Base-by-base conservation (phyloP, 2,329 filamentous ascomycete species). In the Epichloe uncinata region DNA sequence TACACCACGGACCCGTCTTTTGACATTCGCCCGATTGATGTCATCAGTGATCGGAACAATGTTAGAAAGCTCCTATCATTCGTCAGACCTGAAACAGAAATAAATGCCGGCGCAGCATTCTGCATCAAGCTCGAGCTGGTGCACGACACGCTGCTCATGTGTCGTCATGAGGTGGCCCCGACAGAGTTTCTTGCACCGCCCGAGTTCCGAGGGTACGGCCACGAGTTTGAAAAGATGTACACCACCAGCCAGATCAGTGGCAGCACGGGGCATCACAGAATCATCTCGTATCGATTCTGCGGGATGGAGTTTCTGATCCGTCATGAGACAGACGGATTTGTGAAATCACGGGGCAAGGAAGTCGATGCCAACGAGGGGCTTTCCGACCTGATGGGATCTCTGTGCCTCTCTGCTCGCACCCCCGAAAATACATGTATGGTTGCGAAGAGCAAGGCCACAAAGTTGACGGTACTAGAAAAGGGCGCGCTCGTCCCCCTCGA, bases 41-140 rank as follows among this genome's bases (percentile, higher is more conserved):
- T 75, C 11, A 61, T 75, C 18, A 70, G 66, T 3, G 72, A 74
- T 53, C 60, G 70, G 33, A 73, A 72, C 57, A 73, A 70, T 47
- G 65, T 75, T 47, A 69, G 71, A 33, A 75, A 75, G 56, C 67
- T 75, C 18, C 61, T 75, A 1, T 61, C 62, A 2, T 73, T 75
- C 52, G 52, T 73, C 45, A 58, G 67, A 35, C 62, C 63, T 1
- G 47, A 16, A 6, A 52, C 56, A 2, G 49, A 42, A 26, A 58
- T 50, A 41, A 52, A 61, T 34, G 52, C 54, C 15, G 55, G 59
- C 11, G 59, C 69, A 13, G 9, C 58, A 5, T 74, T 74, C 53
- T 63, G 59, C n/a, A 71, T 75, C 40, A 50, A 62, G 1, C 58
- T 70, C 30, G 71, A 75, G 52, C 51, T 69, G 4, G 56, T 55